Conservation (phyloP, 2,329 filamentous ascomycete species). For the Aschersonia sp. region DNA sequence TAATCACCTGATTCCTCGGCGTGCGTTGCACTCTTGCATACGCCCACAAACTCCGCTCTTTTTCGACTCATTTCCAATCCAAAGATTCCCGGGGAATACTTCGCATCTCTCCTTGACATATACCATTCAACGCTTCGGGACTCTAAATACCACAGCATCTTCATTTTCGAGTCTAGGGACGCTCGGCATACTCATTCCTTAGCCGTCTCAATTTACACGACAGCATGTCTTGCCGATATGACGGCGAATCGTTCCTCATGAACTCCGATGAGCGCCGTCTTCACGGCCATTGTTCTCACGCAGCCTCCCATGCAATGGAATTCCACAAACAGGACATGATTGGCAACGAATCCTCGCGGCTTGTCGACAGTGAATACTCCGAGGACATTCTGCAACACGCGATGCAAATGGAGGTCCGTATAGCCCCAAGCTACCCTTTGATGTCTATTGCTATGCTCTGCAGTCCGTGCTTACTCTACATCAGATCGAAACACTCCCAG, state of each 20-base stretch:
- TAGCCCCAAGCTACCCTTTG: neutral
- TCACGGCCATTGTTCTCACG: constrained; percentile 10
- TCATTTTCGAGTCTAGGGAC: neutral
- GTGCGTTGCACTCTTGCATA: constrained; percentile 23
- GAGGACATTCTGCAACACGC: constrained; percentile 92
- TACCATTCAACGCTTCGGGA: constrained; percentile 4
- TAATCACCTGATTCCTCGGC: constrained; percentile 34
- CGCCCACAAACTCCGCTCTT: constrained; percentile 17
- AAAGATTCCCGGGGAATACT: constrained; percentile 39
- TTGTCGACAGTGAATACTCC: constrained; percentile 80
- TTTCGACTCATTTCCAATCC: constrained; percentile 24
- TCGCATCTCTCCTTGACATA: constrained; percentile 28
- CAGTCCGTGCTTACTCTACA: constrained; percentile 11
- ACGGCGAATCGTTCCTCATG: constrained; percentile 37
- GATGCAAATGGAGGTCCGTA: constrained; percentile 75
- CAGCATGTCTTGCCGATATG: constrained; percentile 32
- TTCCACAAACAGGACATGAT: constrained; percentile 78
- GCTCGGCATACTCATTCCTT: constrained; percentile 5
- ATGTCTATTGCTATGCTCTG: neutral
- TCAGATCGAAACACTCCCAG: constrained; percentile 72
- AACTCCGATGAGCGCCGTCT: constrained; percentile 33
- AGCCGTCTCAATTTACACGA: constrained; percentile 6
- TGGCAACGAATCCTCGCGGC: constrained; percentile 73
- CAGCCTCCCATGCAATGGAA: constrained; percentile 56
- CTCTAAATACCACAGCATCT: constrained; percentile 11